A percentile compares a stretch with the other conserved stretches of the same genome.
phyloP scores from a whole-genome alignment of 495 filamentous ascomycete genomes.

The Penicillium ucsense region DNA sequence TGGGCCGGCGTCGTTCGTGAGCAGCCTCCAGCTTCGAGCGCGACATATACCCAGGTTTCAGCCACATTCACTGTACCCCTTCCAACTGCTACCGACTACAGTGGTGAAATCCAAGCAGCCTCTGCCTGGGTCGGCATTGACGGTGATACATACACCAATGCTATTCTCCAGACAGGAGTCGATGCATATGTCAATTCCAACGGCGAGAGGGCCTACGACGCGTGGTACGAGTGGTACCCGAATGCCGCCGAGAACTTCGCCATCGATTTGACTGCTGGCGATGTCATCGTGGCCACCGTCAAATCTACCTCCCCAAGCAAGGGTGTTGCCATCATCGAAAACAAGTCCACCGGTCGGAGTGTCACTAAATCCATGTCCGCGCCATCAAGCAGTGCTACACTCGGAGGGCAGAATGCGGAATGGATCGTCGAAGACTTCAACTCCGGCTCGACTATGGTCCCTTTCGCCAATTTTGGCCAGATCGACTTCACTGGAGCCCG shows the following conservation, averaged over 20 bases:
- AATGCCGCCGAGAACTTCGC: slow-evolving; percentile 46
- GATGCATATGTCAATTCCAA: slow-evolving; percentile 40
- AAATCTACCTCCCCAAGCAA: slow-evolving; percentile 33
- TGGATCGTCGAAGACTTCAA: slow-evolving; percentile 61
- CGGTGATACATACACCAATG: slow-evolving; percentile 45
- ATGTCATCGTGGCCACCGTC: slow-evolving; percentile 47
- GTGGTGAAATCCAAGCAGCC: slow-evolving; percentile 32
- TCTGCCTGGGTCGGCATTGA: slow-evolving; percentile 59
- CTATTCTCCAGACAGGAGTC: slow-evolving; percentile 53
- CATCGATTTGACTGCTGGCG: slow-evolving; percentile 43
- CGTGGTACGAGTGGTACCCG: slow-evolving; percentile 62
- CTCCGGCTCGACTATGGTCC: slow-evolving; percentile 34
- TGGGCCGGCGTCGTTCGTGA: slow-evolving; percentile 50
- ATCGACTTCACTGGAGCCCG: slow-evolving; percentile 40
- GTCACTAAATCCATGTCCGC: slow-evolving; percentile 43
- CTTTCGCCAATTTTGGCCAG: slow-evolving; percentile 44
- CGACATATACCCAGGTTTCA: slow-evolving; percentile 41
- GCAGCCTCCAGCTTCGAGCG: slow-evolving; percentile 23
- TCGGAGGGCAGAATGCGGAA: slow-evolving; percentile 44
- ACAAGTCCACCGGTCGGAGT: slow-evolving; percentile 42
- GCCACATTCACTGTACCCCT: slow-evolving; percentile 47
- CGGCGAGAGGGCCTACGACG: slow-evolving; percentile 32
- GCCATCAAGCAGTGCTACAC: slow-evolving; percentile 22
- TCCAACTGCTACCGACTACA: slow-evolving; percentile 32
- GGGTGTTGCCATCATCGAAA: slow-evolving; percentile 48